phyloP scores from a whole-genome alignment of 2,329 filamentous ascomycete genomes.

The Fusarium nurragi region DNA sequence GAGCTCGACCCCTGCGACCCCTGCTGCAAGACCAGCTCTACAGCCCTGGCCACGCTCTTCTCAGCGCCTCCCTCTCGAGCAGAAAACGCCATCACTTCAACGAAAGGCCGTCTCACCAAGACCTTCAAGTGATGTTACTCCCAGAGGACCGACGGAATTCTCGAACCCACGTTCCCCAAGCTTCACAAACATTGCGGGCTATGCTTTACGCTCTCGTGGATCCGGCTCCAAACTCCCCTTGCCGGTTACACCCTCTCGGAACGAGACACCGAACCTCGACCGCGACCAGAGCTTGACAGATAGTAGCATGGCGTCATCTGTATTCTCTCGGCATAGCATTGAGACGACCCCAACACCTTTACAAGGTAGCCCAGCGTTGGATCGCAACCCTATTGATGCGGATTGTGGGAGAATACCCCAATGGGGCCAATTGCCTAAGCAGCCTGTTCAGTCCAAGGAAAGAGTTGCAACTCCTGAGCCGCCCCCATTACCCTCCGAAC shows the following conservation, averaged over 20 bases:
- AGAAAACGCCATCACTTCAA: conserved; percentile 11
- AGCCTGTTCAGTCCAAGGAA: neutral
- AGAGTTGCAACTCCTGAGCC: conserved; percentile 32
- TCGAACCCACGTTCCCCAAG: conserved; percentile 41
- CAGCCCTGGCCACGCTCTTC: conserved; percentile 31
- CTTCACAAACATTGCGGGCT: conserved; percentile 41
- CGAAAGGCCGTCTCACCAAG: conserved; percentile 22
- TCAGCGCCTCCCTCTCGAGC: conserved; percentile 26
- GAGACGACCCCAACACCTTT: conserved; percentile 48
- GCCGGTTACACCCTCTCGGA: conserved; percentile 51
- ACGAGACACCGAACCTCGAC: conserved; percentile 48
- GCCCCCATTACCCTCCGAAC: conserved; percentile 21
- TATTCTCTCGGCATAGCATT: conserved; percentile 52
- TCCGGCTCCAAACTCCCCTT: conserved; percentile 54
- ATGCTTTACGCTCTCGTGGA: conserved; percentile 48
- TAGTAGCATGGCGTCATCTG: conserved; percentile 55
- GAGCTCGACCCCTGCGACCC: conserved; percentile 40
- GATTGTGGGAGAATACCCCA: conserved; percentile 27
- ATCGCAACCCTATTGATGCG: conserved; percentile 14
- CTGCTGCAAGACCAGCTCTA: conserved; percentile 32
- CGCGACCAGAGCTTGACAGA: conserved; percentile 54
- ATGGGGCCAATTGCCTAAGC: conserved; percentile 42
- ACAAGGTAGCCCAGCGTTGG: conserved; percentile 45
- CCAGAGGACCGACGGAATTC: conserved; percentile 20
- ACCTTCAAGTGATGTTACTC: conserved; percentile 10